Base-by-base conservation (phyloP, 176 grass and related monocot genomes). In the Phoenix dactylifera region DNA sequence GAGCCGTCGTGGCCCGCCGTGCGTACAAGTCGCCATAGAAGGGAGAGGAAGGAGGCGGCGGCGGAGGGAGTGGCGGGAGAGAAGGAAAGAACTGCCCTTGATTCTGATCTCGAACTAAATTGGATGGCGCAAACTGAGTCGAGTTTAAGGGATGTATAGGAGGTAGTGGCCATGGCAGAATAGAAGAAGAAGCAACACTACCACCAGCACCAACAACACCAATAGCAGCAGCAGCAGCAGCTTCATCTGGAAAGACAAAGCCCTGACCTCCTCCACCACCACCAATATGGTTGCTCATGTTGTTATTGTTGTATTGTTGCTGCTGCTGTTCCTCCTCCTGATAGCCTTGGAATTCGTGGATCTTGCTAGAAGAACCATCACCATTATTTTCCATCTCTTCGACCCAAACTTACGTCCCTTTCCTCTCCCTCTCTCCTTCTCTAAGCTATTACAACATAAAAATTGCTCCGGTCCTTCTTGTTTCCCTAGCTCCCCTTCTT, bases 11-110 rank as follows among this genome's bases (percentile, higher is more conserved):
- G 15, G 88, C 82, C 44, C 92, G 78, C 20, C 83, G 72, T 49
- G 87, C 65, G 58, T 85, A 87, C n/a, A 91, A 74, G 79, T 97
- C 87, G 51, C 82, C 78, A 32, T 86, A 82, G 74, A 81, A 90
- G 3, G 86, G 74, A 0, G 7, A 9, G 35, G 35, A 44, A 14
- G 10, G 35, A 44, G 74, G 83, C 0, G 82, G 78, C 0, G 60
- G 80, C 0, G 73, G 87, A 0, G 70, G 85, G 0, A 70, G 86
- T 50, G 82, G 82, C 22, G 81, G 86, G 4, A 68, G 82, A 4
- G 75, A 52, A 52, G 80, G 81, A 62, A 91, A 91, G 79, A 91
- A 85, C 14, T 59, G 75, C 14, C 26, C 55, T 65, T 73, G 85
- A 16, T 50, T 26, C 4, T 35, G 66, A n/a, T 44, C 35, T 44